Evolutionary conservation across 176 grass and related monocot species (phyloP), one percentile per base, ranked within the genome.

Genomic region (Oryza coarctata): DNA sequence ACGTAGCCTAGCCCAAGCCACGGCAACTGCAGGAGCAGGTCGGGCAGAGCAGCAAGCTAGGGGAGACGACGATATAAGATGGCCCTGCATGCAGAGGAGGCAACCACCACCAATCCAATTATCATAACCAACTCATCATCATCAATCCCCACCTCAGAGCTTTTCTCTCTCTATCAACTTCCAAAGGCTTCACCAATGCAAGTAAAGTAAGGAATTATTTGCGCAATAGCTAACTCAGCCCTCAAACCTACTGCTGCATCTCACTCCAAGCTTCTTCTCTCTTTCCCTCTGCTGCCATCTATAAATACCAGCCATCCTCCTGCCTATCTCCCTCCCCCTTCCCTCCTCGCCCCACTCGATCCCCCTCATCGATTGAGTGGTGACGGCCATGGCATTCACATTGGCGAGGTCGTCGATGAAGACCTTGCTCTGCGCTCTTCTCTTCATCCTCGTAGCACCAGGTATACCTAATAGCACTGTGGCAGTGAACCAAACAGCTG

Each of bases 121-220:
- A 22, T 22, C 4, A 52, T 45, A 52, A 2, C 17, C 49, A 22
- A 55, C 18, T 55, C 49, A 22, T 55, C 49, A 22, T 55, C 49
- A 12, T 43, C 10, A 55, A 58, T 60, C 20, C 52, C 52, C 52
- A 57, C 20, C 20, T 20, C 39, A 20, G 26, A 73, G 27, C 70
- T 20, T 10, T 27, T 27, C 14, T 68, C 52, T 70, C 67, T 70
- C 34, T 38, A 1, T 32, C 71, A 75, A 27, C 80, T 85, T 84
- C 69, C 78, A 84, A 86, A 70, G 91, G 68, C 82, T 84, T 70
- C 89, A 92, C 75, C 40, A 33, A 33, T 33, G 32, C 91, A 94
- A 94, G 93, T 86, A 99, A 99, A 99, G 96, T 55, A 99, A 99
- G 79, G 97, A 94, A 99, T 94, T 94, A 83, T 90, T 79, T 32